Conservation (phyloP, 2,329 filamentous ascomycete genomes). For the Microdochium trichocladiopsis region DNA sequence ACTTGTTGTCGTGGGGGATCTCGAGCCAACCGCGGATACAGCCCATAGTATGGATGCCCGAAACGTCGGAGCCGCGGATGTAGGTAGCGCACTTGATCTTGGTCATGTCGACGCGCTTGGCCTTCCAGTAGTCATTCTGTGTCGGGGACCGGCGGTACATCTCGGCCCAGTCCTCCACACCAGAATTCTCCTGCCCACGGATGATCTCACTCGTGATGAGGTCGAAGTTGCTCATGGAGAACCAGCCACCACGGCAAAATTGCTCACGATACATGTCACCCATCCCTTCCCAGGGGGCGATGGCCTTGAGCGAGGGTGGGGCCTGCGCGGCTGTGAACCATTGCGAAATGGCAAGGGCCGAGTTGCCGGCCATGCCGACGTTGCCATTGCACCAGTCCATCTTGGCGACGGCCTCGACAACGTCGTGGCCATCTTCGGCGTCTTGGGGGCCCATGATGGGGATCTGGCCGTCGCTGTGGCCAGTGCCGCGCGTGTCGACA, state of each 20-base stretch:
- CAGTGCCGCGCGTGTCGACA: slow-evolving; percentile 11
- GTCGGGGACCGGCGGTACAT: slow-evolving; percentile 21
- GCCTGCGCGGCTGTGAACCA: slow-evolving; percentile 12
- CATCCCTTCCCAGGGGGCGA: slow-evolving; percentile 11
- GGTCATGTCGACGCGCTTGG: slow-evolving; percentile 26
- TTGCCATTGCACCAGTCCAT: slow-evolving; percentile 15
- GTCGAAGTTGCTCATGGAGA: slow-evolving; percentile 31
- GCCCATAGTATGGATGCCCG: slow-evolving; percentile 25
- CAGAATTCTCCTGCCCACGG: slow-evolving; percentile 14
- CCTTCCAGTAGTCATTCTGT: slow-evolving; percentile 20
- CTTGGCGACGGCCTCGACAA: slow-evolving; percentile 12
- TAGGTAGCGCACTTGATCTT: slow-evolving; percentile 26
- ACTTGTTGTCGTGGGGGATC: slow-evolving; percentile 29
- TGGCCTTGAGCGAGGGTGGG: slow-evolving; percentile 9
- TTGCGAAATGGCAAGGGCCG: slow-evolving; percentile 13
- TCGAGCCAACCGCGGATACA: slow-evolving; percentile 28
- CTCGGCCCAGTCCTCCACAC: slow-evolving; percentile 31
- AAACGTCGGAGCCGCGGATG: slow-evolving; percentile 23
- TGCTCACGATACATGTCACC: slow-evolving; percentile 15
- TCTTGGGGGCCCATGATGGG: slow-evolving; percentile 12
- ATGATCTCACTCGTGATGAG: slow-evolving; percentile 29
- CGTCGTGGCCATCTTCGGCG: slow-evolving; percentile 16
- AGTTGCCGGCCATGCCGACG: slow-evolving; percentile 15
- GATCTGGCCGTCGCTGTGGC: slow-evolving; percentile 12
- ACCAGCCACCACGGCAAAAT: slow-evolving; percentile 16